These are phyloP conservation scores for Pseudocercospora musae DNA, from an alignment of 2,329 filamentous ascomycete species.

Conservation along the genomic window DNA sequence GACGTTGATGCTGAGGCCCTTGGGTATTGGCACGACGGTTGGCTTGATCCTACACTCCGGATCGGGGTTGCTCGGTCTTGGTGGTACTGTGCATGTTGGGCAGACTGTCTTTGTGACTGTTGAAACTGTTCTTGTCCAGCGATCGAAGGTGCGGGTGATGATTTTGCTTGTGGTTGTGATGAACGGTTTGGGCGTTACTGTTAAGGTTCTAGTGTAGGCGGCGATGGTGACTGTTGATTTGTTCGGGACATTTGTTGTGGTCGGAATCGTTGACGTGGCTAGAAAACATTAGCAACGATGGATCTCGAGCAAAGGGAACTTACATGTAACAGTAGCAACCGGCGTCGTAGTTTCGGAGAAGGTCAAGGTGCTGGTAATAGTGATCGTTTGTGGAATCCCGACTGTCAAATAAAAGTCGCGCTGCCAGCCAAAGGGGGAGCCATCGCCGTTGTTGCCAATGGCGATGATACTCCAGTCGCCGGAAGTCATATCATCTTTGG, in stretches of 20 bases:
- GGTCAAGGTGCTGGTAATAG: conserved; percentile 19
- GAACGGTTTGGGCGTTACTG: conserved; percentile 21
- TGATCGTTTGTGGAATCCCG: conserved; percentile 27
- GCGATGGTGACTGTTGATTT: conserved; percentile 28
- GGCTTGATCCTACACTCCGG: conserved; percentile 27
- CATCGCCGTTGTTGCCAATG: conserved; percentile 44
- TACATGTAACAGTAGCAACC: conserved; percentile 15
- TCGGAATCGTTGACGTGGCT: conserved; percentile 13
- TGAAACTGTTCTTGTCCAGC: conserved; percentile 22
- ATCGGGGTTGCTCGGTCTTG: conserved; percentile 6
- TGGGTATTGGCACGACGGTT: conserved; percentile 16
- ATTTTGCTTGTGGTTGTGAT: conserved; percentile 24
- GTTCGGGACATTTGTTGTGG: conserved; percentile 27
- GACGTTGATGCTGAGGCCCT: conserved; percentile 21
- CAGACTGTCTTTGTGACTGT: conserved; percentile 35
- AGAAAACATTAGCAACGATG: neutral
- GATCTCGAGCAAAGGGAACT: neutral
- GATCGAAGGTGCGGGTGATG: conserved; percentile 31
- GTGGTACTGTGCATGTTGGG: conserved; percentile 35
- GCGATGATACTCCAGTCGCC: conserved; percentile 46
- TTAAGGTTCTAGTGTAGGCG: conserved; percentile 27
- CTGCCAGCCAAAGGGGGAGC: conserved; percentile 45
- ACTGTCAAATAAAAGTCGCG: conserved; percentile 41
- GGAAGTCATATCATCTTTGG: conserved; percentile 43
- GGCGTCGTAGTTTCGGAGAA: conserved; percentile 19